A percentile compares a stretch with the other conserved stretches of the same genome.
These are phyloP conservation scores for Annona squamosa DNA, from an alignment of 164 flowering plant species.

Conservation along the genomic window DNA sequence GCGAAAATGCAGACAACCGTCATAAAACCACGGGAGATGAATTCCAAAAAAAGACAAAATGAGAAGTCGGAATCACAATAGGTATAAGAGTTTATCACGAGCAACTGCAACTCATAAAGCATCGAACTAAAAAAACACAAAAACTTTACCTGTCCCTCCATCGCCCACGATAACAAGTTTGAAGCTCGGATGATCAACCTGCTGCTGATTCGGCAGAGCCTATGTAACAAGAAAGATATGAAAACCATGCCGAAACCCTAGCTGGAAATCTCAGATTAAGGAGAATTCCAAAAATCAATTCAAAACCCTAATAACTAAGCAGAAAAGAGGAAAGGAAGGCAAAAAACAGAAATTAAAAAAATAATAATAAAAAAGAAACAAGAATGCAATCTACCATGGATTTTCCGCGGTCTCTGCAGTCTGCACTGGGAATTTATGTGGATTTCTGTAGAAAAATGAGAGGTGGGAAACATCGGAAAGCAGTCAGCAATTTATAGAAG, in stretches of 20 bases:
- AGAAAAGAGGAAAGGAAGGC: not conserved
- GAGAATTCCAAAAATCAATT: not conserved
- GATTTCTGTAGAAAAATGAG: not conserved
- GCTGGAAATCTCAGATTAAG: not conserved
- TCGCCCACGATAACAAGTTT: conserved; percentile 31
- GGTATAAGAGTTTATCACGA: too few species aligned
- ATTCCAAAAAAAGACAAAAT: too few species aligned
- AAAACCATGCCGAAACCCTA: not conserved
- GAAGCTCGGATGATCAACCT: conserved; percentile 25
- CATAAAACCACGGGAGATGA: too few species aligned
- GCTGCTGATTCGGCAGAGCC: conserved; percentile 20
- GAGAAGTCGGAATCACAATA: too few species aligned
- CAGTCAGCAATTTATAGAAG: not conserved
- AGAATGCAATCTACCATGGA: not conserved
- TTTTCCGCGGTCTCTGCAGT: not conserved
- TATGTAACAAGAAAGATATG: not conserved
- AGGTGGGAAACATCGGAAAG: not conserved
- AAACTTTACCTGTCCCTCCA: conserved; percentile 16
- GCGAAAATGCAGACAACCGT: too few species aligned
- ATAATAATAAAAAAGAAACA: not conserved
- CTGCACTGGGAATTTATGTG: not conserved
- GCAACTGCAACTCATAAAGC: too few species aligned
- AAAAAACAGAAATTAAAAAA: not conserved
- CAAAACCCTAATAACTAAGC: not conserved
- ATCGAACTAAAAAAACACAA: not conserved